Evolutionary conservation across 805 yeast genomes (phyloP).

Genomic region (Hemisphaericaspora nanyangensis): DNA sequence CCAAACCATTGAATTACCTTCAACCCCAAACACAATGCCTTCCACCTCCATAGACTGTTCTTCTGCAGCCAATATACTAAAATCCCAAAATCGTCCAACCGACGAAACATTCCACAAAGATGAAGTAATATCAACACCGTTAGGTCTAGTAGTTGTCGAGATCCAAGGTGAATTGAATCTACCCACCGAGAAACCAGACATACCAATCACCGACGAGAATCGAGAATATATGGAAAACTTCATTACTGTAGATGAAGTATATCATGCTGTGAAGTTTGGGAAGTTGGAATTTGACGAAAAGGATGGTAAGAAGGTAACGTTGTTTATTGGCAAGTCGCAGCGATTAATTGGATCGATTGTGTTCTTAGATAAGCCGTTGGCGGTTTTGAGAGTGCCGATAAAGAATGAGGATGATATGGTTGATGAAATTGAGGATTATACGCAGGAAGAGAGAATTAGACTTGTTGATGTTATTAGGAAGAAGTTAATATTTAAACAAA

Average conservation of each 20-base stretch:
- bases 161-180: constrained; percentile 70
- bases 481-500: constrained; percentile 57
- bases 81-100: neutral
- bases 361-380: constrained; percentile 61
- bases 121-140: constrained; percentile 44
- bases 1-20: too few species aligned
- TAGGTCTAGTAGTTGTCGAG: constrained; percentile 60
- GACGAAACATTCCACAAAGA: constrained; percentile 1
- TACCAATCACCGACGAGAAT: constrained; percentile 17
- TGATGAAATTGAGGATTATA: constrained; percentile 11
- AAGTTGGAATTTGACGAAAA: constrained; percentile 41
- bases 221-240: constrained; percentile 31
- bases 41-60: constrained; percentile 16
- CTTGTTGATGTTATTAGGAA: constrained; percentile 56
- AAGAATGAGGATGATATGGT: constrained; percentile 13
- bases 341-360: constrained; percentile 61
- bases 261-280: constrained; percentile 52
- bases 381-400: constrained; percentile 47
- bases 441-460: constrained; percentile 36
- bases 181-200: constrained; percentile 32
- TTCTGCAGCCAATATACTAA: constrained; percentile 8
- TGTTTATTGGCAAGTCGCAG: constrained; percentile 67
- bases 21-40: too few species aligned
- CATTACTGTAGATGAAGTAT: constrained; percentile 26
- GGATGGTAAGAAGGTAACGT: constrained; percentile 43